Evolutionary conservation across 495 filamentous ascomycete species (phyloP).

Genomic region (Penicillium bovifimosum): DNA sequence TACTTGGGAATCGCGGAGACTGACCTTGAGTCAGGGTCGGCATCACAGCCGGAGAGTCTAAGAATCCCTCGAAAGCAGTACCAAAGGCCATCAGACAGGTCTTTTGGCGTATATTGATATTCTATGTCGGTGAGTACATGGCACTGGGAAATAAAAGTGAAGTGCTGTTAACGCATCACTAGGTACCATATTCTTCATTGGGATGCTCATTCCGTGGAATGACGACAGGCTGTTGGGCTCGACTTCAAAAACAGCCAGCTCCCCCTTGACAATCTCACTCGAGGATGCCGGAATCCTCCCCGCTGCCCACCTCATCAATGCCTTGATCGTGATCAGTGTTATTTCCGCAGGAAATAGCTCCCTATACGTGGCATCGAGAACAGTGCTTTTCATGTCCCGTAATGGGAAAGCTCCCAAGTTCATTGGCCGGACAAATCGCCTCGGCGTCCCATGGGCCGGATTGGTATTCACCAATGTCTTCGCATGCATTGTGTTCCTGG

Average conservation of each 20-base stretch:
- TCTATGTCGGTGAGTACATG: slow-evolving; percentile 61
- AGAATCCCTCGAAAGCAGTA: slow-evolving; percentile 55
- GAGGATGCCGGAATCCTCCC: slow-evolving; percentile 61
- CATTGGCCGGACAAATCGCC: slow-evolving; percentile 56
- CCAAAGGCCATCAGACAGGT: slow-evolving; percentile 64
- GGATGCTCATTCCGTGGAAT: slow-evolving; percentile 59
- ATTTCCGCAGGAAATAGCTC: slow-evolving; percentile 65
- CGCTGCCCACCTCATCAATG: slow-evolving; percentile 65
- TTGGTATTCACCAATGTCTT: slow-evolving; percentile 58
- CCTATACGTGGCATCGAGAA: slow-evolving; percentile 62
- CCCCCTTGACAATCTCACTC: slow-evolving; percentile 71
- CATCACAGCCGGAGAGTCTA: slow-evolving; percentile 62
- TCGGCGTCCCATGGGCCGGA: slow-evolving; percentile 60
- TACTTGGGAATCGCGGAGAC: not conserved
- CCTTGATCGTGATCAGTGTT: slow-evolving; percentile 63
- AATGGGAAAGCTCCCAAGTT: slow-evolving; percentile 59
- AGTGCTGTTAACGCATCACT: not conserved
- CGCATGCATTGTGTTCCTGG: slow-evolving; percentile 63
- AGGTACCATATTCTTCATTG: slow-evolving; percentile 59
- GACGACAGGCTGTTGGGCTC: slow-evolving; percentile 37
- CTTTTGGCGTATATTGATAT: slow-evolving; percentile 66
- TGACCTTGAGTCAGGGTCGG: slow-evolving; percentile 42
- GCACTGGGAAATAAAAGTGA: not conserved
- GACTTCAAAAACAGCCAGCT: slow-evolving; percentile 52
- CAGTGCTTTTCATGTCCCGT: slow-evolving; percentile 61